Percentiles rank a stretch among this genome's conserved stretches.
Conservation (phyloP, 2,329 filamentous ascomycete species). For the Exutisphaerella laricina region DNA sequence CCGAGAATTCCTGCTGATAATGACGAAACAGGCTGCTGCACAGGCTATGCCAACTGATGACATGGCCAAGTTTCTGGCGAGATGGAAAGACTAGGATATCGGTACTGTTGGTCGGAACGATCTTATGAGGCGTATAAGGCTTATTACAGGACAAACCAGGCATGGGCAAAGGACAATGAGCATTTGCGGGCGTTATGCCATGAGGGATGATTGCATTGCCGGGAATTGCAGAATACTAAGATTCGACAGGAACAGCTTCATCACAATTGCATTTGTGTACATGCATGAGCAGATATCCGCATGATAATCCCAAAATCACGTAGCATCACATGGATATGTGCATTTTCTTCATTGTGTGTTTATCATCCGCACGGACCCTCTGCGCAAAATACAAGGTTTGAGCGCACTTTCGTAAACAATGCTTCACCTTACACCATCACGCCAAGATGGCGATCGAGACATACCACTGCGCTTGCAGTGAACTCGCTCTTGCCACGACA, state of each 20-base stretch:
- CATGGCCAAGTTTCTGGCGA: constrained; percentile 53
- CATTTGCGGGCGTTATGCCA: constrained; percentile 1
- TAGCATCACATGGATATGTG: too few species aligned
- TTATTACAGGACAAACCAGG: not conserved
- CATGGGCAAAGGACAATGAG: constrained; percentile 1
- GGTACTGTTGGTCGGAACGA: not conserved
- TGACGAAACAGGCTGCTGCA: constrained; percentile 47
- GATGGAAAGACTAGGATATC: constrained; percentile 52
- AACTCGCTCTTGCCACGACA: constrained; percentile 58
- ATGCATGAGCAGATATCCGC: not conserved
- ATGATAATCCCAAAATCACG: constrained; percentile 5
- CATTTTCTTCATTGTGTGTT: not conserved
- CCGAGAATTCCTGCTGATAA: not conserved
- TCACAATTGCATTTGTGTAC: not conserved
- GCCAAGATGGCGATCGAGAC: constrained; percentile 31
- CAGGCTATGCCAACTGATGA: constrained; percentile 47
- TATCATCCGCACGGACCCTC: too few species aligned
- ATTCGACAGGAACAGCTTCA: not conserved
- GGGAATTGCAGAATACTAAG: too few species aligned
- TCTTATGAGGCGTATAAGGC: not conserved
- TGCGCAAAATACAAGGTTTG: too few species aligned
- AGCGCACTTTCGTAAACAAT: too few species aligned
- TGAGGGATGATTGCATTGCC: too few species aligned
- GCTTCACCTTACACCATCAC: too few species aligned
- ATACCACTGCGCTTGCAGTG: constrained; percentile 62